Percentiles rank a stretch among this genome's conserved stretches.
Conservation (phyloP, 345 rosid species). For the Zanthoxylum bungeanum region DNA sequence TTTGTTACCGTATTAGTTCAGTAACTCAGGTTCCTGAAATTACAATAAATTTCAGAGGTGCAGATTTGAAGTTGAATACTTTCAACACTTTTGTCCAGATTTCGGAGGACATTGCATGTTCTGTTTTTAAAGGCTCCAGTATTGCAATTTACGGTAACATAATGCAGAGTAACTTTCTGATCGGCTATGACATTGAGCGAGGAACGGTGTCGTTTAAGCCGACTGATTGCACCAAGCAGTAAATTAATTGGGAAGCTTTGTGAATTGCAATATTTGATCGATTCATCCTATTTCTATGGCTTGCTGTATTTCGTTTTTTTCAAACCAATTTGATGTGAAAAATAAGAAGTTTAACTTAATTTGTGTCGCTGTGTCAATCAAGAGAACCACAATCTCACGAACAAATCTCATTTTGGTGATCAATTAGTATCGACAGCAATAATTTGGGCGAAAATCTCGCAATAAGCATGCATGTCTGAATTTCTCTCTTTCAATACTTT, state of each 20-base stretch:
- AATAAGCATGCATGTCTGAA: too few relatives aligned
- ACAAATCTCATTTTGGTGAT: too few relatives aligned
- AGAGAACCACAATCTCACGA: too few relatives aligned
- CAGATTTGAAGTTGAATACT: constrained; percentile 32
- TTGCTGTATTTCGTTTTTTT: too few relatives aligned
- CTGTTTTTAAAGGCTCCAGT: constrained; percentile 15
- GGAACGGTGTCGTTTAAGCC: constrained; percentile 39
- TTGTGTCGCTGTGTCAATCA: too few relatives aligned
- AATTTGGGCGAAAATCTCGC: too few relatives aligned
- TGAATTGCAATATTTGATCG: too few relatives aligned
- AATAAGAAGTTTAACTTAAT: too few relatives aligned
- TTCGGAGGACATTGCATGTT: constrained; percentile 26
- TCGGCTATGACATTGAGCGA: constrained; percentile 42
- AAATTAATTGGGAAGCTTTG: neutral
- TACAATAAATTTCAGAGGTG: constrained; percentile 36
- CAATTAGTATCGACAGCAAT: too few relatives aligned
- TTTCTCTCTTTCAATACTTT: too few relatives aligned
- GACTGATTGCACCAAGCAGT: constrained; percentile 33
- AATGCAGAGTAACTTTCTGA: constrained; percentile 44
- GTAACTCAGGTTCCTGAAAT: constrained; percentile 28
- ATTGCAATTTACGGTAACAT: constrained; percentile 39
- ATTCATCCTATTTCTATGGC: too few relatives aligned
- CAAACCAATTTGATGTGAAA: too few relatives aligned
- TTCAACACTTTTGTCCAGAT: constrained; percentile 30
- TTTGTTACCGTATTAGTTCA: constrained; percentile 28